These are phyloP conservation scores for Cystobasidium tubakii DNA, from an alignment of 768 basidiomycete genomes.

Conservation along the genomic window DNA sequence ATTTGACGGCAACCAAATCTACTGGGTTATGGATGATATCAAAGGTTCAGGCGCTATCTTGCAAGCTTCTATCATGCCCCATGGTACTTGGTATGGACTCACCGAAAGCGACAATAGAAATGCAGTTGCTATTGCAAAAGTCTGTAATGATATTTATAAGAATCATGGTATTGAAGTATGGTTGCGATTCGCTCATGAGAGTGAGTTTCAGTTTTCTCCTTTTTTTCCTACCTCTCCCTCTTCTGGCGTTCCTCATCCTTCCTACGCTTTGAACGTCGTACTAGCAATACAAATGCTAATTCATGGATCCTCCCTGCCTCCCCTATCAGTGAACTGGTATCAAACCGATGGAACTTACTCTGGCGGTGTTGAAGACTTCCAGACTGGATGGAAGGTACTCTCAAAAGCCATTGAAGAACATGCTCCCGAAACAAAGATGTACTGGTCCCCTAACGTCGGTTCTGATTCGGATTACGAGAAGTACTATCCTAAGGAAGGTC, in stretches of 20 bases:
- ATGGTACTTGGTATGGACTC: constrained; percentile 34
- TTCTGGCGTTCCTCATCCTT: background rate
- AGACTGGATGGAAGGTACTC: constrained; percentile 35
- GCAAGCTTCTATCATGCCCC: constrained; percentile 35
- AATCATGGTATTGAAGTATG: constrained; percentile 37
- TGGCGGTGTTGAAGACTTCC: constrained; percentile 33
- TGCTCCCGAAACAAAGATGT: constrained; percentile 36
- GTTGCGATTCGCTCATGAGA: constrained; percentile 38
- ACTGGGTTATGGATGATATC: constrained; percentile 33
- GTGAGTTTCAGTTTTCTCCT: background rate
- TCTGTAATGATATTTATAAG: constrained; percentile 33
- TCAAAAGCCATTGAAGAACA: constrained; percentile 16
- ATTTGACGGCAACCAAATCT: constrained; percentile 41
- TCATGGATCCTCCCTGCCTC: too few species aligned
- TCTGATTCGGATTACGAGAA: constrained; percentile 28
- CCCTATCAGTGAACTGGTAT: constrained; percentile 23
- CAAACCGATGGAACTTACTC: constrained; percentile 37
- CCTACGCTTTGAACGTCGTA: too few species aligned
- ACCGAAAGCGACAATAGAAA: constrained; percentile 33
- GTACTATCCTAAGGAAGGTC: constrained; percentile 28
- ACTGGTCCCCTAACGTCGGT: constrained; percentile 28
- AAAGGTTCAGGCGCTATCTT: constrained; percentile 32
- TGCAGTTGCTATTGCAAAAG: constrained; percentile 36
- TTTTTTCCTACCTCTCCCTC: background rate
- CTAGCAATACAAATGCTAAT: too few species aligned